These are phyloP conservation scores for Metarhizium humberi DNA, from an alignment of 2,329 filamentous ascomycete species.

Conservation along the genomic window DNA sequence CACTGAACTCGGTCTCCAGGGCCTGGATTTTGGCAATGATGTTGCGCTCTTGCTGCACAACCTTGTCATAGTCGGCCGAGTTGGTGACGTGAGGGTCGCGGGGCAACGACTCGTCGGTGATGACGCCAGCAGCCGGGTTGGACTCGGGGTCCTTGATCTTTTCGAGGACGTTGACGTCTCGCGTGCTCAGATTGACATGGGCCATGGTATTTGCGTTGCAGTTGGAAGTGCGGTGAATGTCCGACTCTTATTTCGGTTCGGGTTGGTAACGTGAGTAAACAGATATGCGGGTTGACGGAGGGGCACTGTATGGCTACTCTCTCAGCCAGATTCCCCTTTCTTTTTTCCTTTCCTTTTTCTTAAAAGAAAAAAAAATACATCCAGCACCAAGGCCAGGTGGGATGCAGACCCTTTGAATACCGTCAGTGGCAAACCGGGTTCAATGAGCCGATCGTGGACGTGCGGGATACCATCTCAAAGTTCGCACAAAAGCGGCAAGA, in stretches of 20 bases:
- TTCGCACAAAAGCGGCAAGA: neutral
- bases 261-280: too few species aligned
- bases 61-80: slow-evolving; percentile 35
- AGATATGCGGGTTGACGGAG: too few species aligned
- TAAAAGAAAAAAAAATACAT: too few species aligned
- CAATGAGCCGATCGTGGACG: neutral
- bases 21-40: slow-evolving; percentile 46
- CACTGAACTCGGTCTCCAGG: slow-evolving; percentile 43
- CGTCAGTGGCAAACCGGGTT: neutral
- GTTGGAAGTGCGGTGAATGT: neutral
- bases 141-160: slow-evolving; percentile 61
- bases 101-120: slow-evolving; percentile 44
- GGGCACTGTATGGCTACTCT: too few species aligned
- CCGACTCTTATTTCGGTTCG: neutral
- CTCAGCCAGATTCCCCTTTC: too few species aligned
- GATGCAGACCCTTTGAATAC: neutral
- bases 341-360: too few species aligned
- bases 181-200: slow-evolving; percentile 39
- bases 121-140: slow-evolving; percentile 42
- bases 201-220: slow-evolving; percentile 26
- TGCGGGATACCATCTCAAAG: neutral
- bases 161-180: slow-evolving; percentile 53
- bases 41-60: slow-evolving; percentile 41
- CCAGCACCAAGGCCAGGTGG: too few species aligned
- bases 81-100: slow-evolving; percentile 51